A percentile compares a stretch with the other conserved stretches of the same genome.
These are phyloP conservation scores for Rhizoctonia solani DNA, from an alignment of 1,284 basidiomycete species.

Conservation along the genomic window DNA sequence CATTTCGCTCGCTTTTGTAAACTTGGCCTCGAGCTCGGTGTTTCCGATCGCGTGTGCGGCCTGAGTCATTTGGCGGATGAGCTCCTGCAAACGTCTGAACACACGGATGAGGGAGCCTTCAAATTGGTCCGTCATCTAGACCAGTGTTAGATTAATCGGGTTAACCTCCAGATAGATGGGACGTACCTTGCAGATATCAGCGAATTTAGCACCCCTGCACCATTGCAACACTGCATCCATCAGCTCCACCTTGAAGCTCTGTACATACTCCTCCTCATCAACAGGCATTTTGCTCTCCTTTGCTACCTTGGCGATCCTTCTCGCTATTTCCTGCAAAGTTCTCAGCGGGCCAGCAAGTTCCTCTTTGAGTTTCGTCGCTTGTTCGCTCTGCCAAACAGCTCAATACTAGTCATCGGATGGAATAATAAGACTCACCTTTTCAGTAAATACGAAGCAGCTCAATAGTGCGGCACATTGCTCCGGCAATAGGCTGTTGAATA, in stretches of 20 bases:
- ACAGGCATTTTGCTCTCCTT: conserved; percentile 89
- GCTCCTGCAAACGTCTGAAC: conserved; percentile 90
- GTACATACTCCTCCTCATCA: conserved; percentile 94
- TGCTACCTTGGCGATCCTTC: conserved; percentile 93
- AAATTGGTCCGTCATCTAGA: conserved; percentile 90
- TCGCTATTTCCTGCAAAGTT: conserved; percentile 92
- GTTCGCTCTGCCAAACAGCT: conserved; percentile 69
- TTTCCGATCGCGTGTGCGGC: conserved; percentile 98
- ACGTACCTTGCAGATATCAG: conserved; percentile 91
- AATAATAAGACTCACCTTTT: conserved; percentile 57
- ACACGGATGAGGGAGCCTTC: conserved; percentile 94
- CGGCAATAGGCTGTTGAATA: conserved; percentile 87
- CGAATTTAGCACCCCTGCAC: conserved; percentile 97
- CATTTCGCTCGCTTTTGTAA: conserved; percentile 84
- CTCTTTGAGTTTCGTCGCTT: conserved; percentile 84
- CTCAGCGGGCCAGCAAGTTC: conserved; percentile 91
- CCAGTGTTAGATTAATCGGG: conserved; percentile 3
- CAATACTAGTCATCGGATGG: background rate
- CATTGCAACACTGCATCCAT: conserved; percentile 98
- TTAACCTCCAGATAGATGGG: background rate
- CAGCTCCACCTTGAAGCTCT: conserved; percentile 95
- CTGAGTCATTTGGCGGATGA: conserved; percentile 92
- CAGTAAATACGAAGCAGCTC: conserved; percentile 96
- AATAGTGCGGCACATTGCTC: conserved; percentile 92
- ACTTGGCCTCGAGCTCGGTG: conserved; percentile 87